Percentiles rank a stretch among this genome's conserved stretches.
These are phyloP conservation scores for Kazachstania sp. DNA, from an alignment of 1,139 yeast species.

Conservation along the genomic window DNA sequence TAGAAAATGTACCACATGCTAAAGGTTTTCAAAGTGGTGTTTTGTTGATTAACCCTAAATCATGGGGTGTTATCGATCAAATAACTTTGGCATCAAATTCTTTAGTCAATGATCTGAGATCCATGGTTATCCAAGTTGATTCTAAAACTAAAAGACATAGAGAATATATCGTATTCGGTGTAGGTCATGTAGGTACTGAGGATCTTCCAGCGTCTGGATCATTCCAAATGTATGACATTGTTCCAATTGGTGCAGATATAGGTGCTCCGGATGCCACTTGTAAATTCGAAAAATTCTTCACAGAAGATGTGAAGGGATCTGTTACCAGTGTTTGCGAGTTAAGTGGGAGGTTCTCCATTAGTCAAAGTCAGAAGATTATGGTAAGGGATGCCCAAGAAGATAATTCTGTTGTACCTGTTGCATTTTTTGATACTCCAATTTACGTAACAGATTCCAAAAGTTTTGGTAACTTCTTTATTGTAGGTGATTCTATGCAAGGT, in stretches of 20 bases:
- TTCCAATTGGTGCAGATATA: constrained; percentile 85
- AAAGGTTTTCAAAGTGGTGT: constrained; percentile 50
- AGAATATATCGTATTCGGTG: constrained; percentile 71
- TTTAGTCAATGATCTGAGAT: constrained; percentile 37
- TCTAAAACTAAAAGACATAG: constrained; percentile 49
- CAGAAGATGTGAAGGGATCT: constrained; percentile 78
- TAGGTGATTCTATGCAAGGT: constrained; percentile 79
- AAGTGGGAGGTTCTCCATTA: constrained; percentile 73
- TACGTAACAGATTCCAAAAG: constrained; percentile 74
- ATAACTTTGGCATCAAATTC: constrained; percentile 62
- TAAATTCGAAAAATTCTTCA: constrained; percentile 65
- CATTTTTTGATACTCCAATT: constrained; percentile 78
- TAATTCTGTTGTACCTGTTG: constrained; percentile 56
- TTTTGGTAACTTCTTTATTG: constrained; percentile 65
- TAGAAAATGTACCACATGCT: constrained; percentile 45
- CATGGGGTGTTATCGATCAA: constrained; percentile 72
- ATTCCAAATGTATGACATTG: constrained; percentile 64
- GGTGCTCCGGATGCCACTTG: constrained; percentile 78
- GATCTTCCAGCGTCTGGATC: constrained; percentile 78
- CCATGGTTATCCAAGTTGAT: constrained; percentile 32
- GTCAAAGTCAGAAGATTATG: constrained; percentile 83
- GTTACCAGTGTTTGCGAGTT: constrained; percentile 72
- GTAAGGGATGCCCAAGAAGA: constrained; percentile 68
- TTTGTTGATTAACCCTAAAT: constrained; percentile 60
- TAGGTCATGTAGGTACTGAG: constrained; percentile 71